Conservation (phyloP, 2,329 filamentous ascomycete genomes). For the Claviceps sp. region DNA sequence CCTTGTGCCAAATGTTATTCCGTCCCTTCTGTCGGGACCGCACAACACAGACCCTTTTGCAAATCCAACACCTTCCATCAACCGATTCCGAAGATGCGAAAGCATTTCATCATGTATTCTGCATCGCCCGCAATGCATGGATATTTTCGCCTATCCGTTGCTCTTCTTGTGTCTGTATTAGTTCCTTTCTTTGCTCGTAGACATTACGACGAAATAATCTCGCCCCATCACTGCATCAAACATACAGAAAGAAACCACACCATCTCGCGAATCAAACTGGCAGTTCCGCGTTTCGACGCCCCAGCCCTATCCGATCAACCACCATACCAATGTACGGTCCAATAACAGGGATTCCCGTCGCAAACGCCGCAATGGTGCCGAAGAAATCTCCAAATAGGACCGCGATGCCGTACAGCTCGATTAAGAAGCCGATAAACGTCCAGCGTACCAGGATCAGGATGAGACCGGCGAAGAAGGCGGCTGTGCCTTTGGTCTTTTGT, state of each 20-base stretch:
- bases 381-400: slow-evolving; percentile 94
- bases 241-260: no score
- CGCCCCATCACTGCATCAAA: neutral
- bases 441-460: slow-evolving; percentile 76
- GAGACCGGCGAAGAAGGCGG: slow-evolving; percentile 75
- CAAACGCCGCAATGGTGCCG: slow-evolving; percentile 80
- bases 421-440: slow-evolving; percentile 78
- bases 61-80: neutral
- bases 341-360: slow-evolving; percentile 69
- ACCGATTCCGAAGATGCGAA: neutral
- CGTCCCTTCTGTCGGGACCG: neutral
- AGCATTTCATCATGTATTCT: neutral
- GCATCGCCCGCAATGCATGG: neutral
- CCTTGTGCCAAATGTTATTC: neutral
- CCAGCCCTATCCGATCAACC: slow-evolving; percentile 57
- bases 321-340: slow-evolving; percentile 71
- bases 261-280: slow-evolving; percentile 43
- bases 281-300: slow-evolving; percentile 60
- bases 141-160: neutral
- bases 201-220: neutral
- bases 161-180: neutral
- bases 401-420: slow-evolving; percentile 88
- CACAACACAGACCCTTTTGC: no score
- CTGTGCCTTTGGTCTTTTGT: slow-evolving; percentile 85
- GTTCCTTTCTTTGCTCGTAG: neutral